Evolutionary conservation across 2,329 filamentous ascomycete genomes (phyloP).

Genomic region (Alternaria arbusti): DNA sequence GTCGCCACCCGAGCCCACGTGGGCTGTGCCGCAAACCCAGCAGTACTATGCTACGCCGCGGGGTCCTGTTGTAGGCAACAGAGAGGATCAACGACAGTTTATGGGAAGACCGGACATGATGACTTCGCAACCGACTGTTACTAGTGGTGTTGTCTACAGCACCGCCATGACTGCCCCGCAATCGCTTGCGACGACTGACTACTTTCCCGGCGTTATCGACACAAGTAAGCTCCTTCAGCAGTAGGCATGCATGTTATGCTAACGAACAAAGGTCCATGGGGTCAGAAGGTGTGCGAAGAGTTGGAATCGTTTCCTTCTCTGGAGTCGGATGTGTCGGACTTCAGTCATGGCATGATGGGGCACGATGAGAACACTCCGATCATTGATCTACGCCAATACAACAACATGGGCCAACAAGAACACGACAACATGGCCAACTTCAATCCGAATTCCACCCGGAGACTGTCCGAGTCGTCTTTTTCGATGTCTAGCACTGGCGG

Average conservation of each 20-base stretch:
- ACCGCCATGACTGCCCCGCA: conserved; percentile 28
- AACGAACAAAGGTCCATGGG: conserved; percentile 46
- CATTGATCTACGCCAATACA: conserved; percentile 49
- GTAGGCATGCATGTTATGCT: conserved; percentile 11
- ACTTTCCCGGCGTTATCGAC: conserved; percentile 45
- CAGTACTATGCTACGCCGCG: conserved; percentile 39
- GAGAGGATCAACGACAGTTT: conserved; percentile 36
- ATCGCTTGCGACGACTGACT: conserved; percentile 36
- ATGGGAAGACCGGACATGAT: conserved; percentile 31
- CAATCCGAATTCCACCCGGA: conserved; percentile 61
- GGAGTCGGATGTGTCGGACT: conserved; percentile 48
- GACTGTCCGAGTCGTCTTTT: conserved; percentile 76
- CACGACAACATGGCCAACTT: conserved; percentile 36
- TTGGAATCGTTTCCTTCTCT: conserved; percentile 48
- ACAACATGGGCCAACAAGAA: conserved; percentile 42
- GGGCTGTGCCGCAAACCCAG: conserved; percentile 44
- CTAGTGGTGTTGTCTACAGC: conserved; percentile 28
- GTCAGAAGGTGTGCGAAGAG: conserved; percentile 48
- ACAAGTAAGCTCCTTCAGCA: conserved; percentile 39
- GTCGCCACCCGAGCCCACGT: conserved; percentile 43
- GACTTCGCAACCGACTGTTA: conserved; percentile 31
- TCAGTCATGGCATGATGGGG: conserved; percentile 44
- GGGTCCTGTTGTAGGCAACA: conserved; percentile 25
- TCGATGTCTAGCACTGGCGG: conserved; percentile 68
- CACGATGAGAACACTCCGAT: conserved; percentile 51